Percentiles rank a stretch among this genome's conserved stretches.
Evolutionary conservation across 2,329 filamentous ascomycete species (phyloP).

Genomic region (Penicillium sp.): DNA sequence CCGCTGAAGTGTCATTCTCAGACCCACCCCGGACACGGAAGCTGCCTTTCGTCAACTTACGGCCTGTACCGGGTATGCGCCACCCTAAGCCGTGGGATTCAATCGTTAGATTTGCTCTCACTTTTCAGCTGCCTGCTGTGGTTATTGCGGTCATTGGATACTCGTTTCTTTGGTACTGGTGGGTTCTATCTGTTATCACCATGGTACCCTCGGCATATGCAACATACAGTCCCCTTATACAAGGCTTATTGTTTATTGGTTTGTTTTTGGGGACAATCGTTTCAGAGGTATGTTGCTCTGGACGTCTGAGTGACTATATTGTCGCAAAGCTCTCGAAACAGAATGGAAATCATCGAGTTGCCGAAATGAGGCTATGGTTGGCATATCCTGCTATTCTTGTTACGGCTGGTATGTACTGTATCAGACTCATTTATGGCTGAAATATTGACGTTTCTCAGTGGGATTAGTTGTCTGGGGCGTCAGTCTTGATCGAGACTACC

Average conservation of each 20-base stretch:
- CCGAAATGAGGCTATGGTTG: constrained; percentile 60
- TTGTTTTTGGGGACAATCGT: constrained; percentile 55
- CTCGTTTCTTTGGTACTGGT: constrained; percentile 60
- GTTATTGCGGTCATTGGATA: constrained; percentile 51
- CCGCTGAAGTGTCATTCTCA: constrained; percentile 4
- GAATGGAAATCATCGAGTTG: constrained; percentile 45
- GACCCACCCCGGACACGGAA: constrained; percentile 42
- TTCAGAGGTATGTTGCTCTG: constrained; percentile 55
- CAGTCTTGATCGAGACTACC: constrained; percentile 54
- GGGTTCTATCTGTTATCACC: constrained; percentile 56
- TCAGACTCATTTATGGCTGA: neutral
- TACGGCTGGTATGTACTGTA: constrained; percentile 37
- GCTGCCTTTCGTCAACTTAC: constrained; percentile 49
- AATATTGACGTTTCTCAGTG: constrained; percentile 22
- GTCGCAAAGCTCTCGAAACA: constrained; percentile 48
- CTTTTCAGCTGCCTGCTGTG: constrained; percentile 50
- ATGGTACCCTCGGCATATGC: constrained; percentile 55
- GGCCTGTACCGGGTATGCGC: constrained; percentile 51
- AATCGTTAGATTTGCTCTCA: constrained; percentile 47
- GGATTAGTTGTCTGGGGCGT: constrained; percentile 59
- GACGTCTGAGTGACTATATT: constrained; percentile 54
- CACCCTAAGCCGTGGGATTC: constrained; percentile 54
- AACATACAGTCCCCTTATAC: constrained; percentile 50
- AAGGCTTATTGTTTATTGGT: constrained; percentile 57
- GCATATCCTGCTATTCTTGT: constrained; percentile 55